Percentiles rank a stretch among this genome's conserved stretches.
Conservation (phyloP, 2,329 filamentous ascomycete genomes). For the Fusarium buharicum region DNA sequence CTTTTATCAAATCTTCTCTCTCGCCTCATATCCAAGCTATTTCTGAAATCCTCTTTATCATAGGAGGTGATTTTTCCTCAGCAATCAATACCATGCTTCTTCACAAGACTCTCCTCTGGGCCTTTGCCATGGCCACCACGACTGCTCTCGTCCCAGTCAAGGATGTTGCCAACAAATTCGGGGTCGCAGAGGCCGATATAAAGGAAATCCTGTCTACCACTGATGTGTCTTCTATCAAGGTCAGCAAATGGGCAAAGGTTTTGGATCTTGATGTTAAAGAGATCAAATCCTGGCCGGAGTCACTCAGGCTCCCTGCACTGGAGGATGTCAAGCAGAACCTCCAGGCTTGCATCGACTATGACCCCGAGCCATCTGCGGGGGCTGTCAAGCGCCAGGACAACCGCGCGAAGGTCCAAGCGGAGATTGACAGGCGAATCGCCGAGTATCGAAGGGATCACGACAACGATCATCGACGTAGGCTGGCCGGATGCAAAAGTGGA, state of each 20-base stretch:
- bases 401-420: constrained; percentile 3
- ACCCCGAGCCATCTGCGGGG: not conserved
- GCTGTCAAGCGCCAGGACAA: not conserved
- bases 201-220: not conserved
- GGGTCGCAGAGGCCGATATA: not conserved
- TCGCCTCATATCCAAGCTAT: too few species aligned
- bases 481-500: not conserved
- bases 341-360: not conserved
- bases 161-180: constrained; percentile 3
- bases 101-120: constrained; percentile 3
- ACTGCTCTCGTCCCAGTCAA: not conserved
- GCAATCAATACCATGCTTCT: constrained; percentile 1
- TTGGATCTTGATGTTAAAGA: constrained; percentile 1
- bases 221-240: constrained; percentile 4
- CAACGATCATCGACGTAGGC: constrained; percentile 1
- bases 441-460: not conserved
- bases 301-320: not conserved
- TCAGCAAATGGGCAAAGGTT: constrained; percentile 10
- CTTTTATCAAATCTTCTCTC: too few species aligned
- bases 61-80: too few species aligned
- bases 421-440: not conserved
- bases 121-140: constrained; percentile 2
- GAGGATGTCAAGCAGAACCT: constrained; percentile 3
- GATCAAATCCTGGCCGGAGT: not conserved
- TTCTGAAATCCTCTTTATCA: too few species aligned